phyloP scores from a whole-genome alignment of 1,139 yeast species.

The Citeromyces hawaiiensis region DNA sequence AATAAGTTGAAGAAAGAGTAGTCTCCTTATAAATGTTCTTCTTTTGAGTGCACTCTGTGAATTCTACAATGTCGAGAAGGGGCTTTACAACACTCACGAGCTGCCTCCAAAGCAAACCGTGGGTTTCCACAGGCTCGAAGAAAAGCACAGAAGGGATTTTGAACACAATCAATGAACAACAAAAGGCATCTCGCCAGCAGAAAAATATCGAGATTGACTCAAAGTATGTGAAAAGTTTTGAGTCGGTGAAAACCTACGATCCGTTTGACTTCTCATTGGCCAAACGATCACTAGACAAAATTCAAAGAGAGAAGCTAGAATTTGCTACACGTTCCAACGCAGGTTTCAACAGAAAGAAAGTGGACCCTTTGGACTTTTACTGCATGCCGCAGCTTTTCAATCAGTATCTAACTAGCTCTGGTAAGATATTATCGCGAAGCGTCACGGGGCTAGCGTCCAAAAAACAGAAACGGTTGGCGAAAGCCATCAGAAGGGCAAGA shows the following conservation, averaged over 20 bases:
- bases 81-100: constrained; percentile 1
- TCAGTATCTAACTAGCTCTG: constrained; percentile 43
- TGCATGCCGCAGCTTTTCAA: constrained; percentile 54
- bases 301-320: constrained; percentile 9
- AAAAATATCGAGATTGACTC: constrained; percentile 17
- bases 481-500: constrained; percentile 59
- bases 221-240: constrained; percentile 25
- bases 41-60: background rate
- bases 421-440: constrained; percentile 53
- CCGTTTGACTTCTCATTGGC: constrained; percentile 66
- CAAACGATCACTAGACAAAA: constrained; percentile 26
- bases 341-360: constrained; percentile 36
- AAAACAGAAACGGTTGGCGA: constrained; percentile 52
- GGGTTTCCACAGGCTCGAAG: constrained; percentile 1
- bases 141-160: background rate
- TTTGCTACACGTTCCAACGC: constrained; percentile 8
- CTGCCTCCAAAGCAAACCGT: constrained; percentile 4
- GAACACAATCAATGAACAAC: constrained; percentile 12
- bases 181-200: constrained; percentile 9
- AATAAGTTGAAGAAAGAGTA: too few species aligned
- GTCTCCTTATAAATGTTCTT: too few species aligned
- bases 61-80: constrained; percentile 3
- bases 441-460: constrained; percentile 50
- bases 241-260: constrained; percentile 38
- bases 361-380: constrained; percentile 54